These are phyloP conservation scores for Acorus calamus DNA, from an alignment of 106 monocot genomes.

Conservation along the genomic window DNA sequence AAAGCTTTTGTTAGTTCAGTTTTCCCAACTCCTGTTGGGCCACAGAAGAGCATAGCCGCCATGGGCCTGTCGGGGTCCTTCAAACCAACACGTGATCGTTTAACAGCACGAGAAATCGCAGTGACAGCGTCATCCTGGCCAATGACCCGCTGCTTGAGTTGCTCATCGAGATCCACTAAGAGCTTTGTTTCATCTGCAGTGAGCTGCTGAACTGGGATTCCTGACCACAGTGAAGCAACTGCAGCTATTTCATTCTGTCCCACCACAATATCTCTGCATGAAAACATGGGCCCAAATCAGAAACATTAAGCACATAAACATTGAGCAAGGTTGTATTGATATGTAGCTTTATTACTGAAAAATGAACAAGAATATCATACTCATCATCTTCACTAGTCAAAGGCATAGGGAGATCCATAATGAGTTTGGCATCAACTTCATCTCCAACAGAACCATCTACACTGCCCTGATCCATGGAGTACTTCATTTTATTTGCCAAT, in stretches of 20 bases:
- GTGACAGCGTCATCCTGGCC: slow-evolving; percentile 72
- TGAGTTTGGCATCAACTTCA: slow-evolving; percentile 1
- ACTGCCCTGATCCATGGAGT: slow-evolving; percentile 12
- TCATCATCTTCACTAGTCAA: slow-evolving; percentile 21
- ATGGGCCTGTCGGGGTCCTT: slow-evolving; percentile 66
- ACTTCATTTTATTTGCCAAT: slow-evolving; percentile 41
- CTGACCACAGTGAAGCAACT: slow-evolving; percentile 87
- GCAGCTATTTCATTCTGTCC: slow-evolving; percentile 78
- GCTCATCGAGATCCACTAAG: slow-evolving; percentile 62
- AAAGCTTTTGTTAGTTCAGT: slow-evolving; percentile 82
- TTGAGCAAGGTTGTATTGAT: no score
- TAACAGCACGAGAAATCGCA: slow-evolving; percentile 63
- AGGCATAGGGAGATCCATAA: slow-evolving; percentile 10
- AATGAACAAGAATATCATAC: slow-evolving; percentile 19
- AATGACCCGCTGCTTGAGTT: slow-evolving; percentile 62
- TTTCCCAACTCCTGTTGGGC: slow-evolving; percentile 85
- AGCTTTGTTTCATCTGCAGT: slow-evolving; percentile 72
- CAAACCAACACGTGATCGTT: slow-evolving; percentile 68
- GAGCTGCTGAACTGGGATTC: slow-evolving; percentile 85
- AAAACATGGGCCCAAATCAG: not conserved
- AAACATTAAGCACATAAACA: not conserved
- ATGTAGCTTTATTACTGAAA: no score
- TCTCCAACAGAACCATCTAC: slow-evolving; percentile 7
- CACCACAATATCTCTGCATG: slow-evolving; percentile 52
- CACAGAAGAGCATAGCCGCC: slow-evolving; percentile 67